Conservation (phyloP, 306 rosid species). For the Begonia fuchsioides region DNA sequence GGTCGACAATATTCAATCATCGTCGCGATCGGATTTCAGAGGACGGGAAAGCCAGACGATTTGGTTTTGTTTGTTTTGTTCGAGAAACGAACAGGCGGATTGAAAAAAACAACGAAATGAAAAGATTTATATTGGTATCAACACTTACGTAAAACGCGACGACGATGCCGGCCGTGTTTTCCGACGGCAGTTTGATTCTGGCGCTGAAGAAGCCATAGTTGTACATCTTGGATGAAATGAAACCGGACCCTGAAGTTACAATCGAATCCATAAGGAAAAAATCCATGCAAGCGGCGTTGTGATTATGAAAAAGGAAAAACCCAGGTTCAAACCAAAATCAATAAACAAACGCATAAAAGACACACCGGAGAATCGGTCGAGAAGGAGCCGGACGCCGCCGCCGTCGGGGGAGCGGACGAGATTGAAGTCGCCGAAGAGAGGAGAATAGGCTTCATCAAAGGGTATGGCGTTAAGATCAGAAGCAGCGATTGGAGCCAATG, state of each 20-base stretch:
- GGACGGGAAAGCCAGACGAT: too few species aligned
- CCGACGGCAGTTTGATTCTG: too few species aligned
- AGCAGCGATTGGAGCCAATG: conserved; percentile 18
- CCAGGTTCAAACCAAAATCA: background rate
- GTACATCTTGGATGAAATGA: conserved; percentile 44
- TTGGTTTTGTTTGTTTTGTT: background rate
- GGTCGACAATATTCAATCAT: background rate
- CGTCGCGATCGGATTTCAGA: too few species aligned
- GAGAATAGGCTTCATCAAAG: conserved; percentile 50
- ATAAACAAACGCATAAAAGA: background rate
- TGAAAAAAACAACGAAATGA: background rate
- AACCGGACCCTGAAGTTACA: conserved; percentile 54
- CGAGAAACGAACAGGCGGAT: background rate
- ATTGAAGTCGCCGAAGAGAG: conserved; percentile 66
- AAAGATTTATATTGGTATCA: background rate
- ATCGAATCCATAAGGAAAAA: background rate
- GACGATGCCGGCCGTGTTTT: too few species aligned
- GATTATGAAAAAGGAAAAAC: background rate
- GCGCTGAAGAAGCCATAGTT: too few species aligned
- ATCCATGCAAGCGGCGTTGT: background rate
- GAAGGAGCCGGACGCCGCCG: conserved; percentile 64
- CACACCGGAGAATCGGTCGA: conserved; percentile 74
- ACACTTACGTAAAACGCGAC: conserved; percentile 7
- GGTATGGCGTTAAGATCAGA: conserved; percentile 56
- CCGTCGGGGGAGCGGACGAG: conserved; percentile 75